phyloP scores from a whole-genome alignment of 2,329 filamentous ascomycete genomes.

The Epichloe baconii region DNA sequence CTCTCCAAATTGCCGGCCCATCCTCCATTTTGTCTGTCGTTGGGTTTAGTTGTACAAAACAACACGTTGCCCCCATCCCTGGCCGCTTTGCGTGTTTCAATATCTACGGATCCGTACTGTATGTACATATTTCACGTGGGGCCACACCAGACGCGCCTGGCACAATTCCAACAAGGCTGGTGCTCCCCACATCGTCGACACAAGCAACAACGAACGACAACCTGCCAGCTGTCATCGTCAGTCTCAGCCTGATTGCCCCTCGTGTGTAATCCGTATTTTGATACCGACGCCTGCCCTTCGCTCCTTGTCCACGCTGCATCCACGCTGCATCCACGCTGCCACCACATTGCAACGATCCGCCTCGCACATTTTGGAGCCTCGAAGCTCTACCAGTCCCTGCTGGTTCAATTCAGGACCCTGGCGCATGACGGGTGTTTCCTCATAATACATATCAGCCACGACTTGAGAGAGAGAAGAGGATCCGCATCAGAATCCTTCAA shows the following conservation, averaged over 20 bases:
- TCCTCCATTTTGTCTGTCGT: neutral
- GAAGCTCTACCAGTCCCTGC: neutral
- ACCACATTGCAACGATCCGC: neutral
- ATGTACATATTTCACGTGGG: neutral
- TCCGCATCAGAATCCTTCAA: neutral
- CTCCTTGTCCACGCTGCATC: neutral
- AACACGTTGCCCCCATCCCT: neutral
- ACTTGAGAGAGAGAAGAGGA: neutral
- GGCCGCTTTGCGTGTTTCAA: neutral
- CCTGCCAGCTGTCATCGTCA: neutral
- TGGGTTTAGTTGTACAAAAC: neutral
- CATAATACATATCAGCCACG: neutral
- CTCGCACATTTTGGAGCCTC: neutral
- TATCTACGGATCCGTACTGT: neutral
- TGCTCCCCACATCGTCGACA: neutral
- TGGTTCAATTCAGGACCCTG: neutral
- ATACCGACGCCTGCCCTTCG: neutral
- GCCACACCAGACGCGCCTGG: neutral
- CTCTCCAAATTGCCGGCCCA: neutral
- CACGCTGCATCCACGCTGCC: neutral
- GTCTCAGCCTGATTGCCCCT: neutral
- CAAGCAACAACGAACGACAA: neutral
- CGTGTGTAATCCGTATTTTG: neutral
- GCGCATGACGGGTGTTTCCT: neutral
- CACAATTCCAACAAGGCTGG: neutral